Evolutionary conservation across 2,329 filamentous ascomycete genomes (phyloP), one percentile per base, ranked within the genome.

Genomic region (Torrubiellomyces zombiae): DNA sequence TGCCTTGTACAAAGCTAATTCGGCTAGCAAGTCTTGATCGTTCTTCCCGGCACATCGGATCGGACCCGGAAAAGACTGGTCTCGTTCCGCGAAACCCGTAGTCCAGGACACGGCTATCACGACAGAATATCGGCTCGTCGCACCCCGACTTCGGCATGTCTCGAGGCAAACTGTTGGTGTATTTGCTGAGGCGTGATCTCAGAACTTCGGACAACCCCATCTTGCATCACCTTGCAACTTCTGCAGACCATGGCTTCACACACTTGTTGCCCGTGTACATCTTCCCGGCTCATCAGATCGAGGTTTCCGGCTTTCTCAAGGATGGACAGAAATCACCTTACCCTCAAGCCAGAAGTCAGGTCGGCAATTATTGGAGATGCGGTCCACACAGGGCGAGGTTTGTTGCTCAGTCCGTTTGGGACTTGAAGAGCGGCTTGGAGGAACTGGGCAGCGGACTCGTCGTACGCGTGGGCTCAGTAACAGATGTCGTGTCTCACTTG

Each of bases 151-250:
- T n/a, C n/a, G n/a, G n/a, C 20, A 55, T 55, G 51, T 31, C 43
- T 22, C 35, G 41, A 18, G 40, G 38, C 16, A 67, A 62, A 16
- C 57, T 79, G 14, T 53, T 83, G 25, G 57, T 86, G 28, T 83
- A 82, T 41, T 46, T 85, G 13, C 48, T 85, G 18, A 68, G 78
- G 21, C 68, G 73, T 36, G 80, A 86, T 43, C 57, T 83, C 12
- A 73, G 80, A 31, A 56, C 78, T 14, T 58, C 66, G 15, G 79
- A 86, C 48, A 85, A 85, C 39, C 77, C 77, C 1, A 60, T 83
- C 20, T 60, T 86, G 12, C 60, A 80, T 40, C 60, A 50, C 38
- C 54, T 64, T 24, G 53, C 53, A 30, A 67, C 53, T 34, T 47
- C 30, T 44, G 47, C 49, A 11, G 48, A 59, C 13, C 62, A 68